Conservation (phyloP, 257 asterid species). For the Lycium barbarum region DNA sequence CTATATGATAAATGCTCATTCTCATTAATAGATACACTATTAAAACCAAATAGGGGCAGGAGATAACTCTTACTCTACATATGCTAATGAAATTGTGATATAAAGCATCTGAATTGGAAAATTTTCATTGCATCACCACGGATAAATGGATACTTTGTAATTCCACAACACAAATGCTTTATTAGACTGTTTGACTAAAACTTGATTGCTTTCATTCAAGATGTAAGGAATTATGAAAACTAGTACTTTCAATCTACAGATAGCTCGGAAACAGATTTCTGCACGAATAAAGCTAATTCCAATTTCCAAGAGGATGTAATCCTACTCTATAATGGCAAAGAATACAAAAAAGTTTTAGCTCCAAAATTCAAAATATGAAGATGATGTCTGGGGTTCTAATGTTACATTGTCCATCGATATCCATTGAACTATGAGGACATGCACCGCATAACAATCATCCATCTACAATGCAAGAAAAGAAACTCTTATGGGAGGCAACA, state of each 20-base stretch:
- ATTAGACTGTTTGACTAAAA: not conserved
- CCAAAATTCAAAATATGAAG: conserved; percentile 15
- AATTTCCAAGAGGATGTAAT: not conserved
- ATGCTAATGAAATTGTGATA: not conserved
- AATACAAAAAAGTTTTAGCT: not conserved
- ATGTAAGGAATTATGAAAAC: not conserved
- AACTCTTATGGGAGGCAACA: conserved; percentile 30
- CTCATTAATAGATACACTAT: not conserved
- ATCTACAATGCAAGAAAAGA: conserved; percentile 53
- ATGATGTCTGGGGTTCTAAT: conserved; percentile 32
- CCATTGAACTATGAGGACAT: conserved; percentile 54
- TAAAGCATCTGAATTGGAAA: not conserved
- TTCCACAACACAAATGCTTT: not conserved
- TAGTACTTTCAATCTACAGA: not conserved
- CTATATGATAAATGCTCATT: not conserved
- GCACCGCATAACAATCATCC: conserved; percentile 67
- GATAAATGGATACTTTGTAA: not conserved
- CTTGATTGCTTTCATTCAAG: not conserved
- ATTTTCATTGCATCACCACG: not conserved
- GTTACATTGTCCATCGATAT: conserved; percentile 40
- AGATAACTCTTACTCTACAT: not conserved
- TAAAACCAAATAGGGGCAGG: no score
- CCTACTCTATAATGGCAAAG: conserved; percentile 22
- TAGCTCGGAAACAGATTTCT: not conserved
- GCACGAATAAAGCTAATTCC: not conserved